Evolutionary conservation across 352 stramenopile genomes (phyloP).

Genomic region (Aphanomyces astaci): DNA sequence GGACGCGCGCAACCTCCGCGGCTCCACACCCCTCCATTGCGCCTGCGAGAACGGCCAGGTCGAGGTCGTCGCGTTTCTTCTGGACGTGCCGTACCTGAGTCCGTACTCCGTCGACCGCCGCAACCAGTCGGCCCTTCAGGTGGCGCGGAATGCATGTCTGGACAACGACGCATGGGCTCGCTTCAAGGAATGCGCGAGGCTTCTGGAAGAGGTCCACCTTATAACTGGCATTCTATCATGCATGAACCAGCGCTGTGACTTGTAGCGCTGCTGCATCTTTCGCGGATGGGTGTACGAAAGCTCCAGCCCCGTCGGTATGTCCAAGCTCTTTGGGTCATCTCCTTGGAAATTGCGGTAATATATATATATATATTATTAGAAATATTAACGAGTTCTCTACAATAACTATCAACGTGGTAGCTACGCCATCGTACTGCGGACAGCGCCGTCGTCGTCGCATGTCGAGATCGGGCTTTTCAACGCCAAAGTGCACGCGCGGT

Average conservation of each 20-base stretch:
- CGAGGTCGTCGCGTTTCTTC: conserved; percentile 13
- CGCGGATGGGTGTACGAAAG: conserved; percentile 14
- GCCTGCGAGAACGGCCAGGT: conserved; percentile 7
- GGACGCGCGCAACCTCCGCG: neutral
- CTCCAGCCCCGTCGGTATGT: neutral
- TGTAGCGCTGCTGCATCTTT: conserved; percentile 14
- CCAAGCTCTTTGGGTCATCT: neutral
- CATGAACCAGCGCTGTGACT: too few relatives aligned
- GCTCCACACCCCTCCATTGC: conserved; percentile 14
- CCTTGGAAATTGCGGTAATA: conserved; percentile 13
- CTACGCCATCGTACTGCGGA: conserved; percentile 15
- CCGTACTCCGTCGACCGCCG: conserved; percentile 9
- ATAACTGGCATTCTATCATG: too few relatives aligned
- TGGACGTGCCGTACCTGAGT: conserved; percentile 16
- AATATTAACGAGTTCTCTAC: too few relatives aligned
- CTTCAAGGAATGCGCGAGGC: conserved; percentile 17
- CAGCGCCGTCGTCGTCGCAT: neutral
- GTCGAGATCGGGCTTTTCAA: conserved; percentile 16
- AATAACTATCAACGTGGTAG: too few relatives aligned
- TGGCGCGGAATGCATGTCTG: conserved; percentile 15
- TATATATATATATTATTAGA: too few relatives aligned
- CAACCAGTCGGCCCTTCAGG: conserved; percentile 1
- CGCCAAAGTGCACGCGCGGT: neutral
- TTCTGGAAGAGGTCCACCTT: conserved; percentile 17
- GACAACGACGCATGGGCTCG: conserved; percentile 13